Percentiles rank a stretch among this genome's conserved stretches.
Conservation (phyloP, 2,329 filamentous ascomycete genomes). For the Sarocladium oryzae region DNA sequence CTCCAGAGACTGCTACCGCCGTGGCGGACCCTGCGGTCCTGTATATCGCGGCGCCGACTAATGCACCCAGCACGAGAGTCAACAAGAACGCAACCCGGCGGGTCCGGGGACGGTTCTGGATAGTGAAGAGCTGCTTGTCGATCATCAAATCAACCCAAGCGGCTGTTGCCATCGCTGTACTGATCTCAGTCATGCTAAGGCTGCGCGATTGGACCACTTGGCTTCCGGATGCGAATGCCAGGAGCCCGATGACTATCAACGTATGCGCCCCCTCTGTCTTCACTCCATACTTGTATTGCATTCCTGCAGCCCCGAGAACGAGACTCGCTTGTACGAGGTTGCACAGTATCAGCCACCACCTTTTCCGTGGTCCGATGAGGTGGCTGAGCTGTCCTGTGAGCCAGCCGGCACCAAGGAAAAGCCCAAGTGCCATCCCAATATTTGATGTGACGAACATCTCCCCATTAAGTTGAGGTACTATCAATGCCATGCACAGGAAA, state of each 20-base stretch:
- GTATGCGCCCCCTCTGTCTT: conserved; percentile 29
- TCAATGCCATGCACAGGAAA: conserved; percentile 47
- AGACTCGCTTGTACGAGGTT: conserved; percentile 48
- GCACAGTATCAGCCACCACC: conserved; percentile 48
- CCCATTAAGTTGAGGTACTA: conserved; percentile 39
- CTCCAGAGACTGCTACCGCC: conserved; percentile 36
- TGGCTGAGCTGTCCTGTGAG: conserved; percentile 52
- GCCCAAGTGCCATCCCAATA: conserved; percentile 46
- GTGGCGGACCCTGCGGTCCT: conserved; percentile 33
- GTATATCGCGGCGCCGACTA: conserved; percentile 46
- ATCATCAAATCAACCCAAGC: conserved; percentile 56
- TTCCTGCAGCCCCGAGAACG: conserved; percentile 44
- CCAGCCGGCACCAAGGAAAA: conserved; percentile 50
- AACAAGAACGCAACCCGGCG: conserved; percentile 43
- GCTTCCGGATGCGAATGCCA: conserved; percentile 50
- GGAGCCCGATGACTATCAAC: conserved; percentile 39
- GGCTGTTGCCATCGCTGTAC: conserved; percentile 58
- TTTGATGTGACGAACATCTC: conserved; percentile 46
- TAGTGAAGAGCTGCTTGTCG: conserved; percentile 41
- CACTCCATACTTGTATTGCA: conserved; percentile 38
- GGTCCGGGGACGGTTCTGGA: conserved; percentile 42
- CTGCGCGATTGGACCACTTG: conserved; percentile 53
- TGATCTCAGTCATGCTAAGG: conserved; percentile 53
- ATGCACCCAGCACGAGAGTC: conserved; percentile 38
- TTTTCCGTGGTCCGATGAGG: conserved; percentile 39